Percentiles rank a stretch among this genome's conserved stretches.
Evolutionary conservation across 768 basidiomycete genomes (phyloP).

Genomic region (Hygrocybe punicea): DNA sequence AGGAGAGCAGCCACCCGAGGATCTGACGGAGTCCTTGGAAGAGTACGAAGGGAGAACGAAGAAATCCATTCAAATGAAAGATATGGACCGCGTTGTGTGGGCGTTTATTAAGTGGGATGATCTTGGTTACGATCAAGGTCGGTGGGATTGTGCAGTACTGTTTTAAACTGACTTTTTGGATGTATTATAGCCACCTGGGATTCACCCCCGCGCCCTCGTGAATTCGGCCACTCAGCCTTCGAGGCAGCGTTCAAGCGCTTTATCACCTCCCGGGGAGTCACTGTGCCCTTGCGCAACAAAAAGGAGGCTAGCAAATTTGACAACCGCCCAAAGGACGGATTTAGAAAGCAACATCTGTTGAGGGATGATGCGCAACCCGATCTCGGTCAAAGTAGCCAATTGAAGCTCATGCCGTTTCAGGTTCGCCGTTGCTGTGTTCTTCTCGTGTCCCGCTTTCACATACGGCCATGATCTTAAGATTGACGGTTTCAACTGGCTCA

Average conservation of each 20-base stretch:
- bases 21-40: slow-evolving; percentile 55
- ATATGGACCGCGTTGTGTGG: slow-evolving; percentile 68
- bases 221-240: slow-evolving; percentile 61
- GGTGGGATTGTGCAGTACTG: slow-evolving; percentile 19
- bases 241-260: slow-evolving; percentile 64
- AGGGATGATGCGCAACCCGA: slow-evolving; percentile 54
- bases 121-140: slow-evolving; percentile 89
- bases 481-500: slow-evolving; percentile 81
- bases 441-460: slow-evolving; percentile 6
- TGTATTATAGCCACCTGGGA: slow-evolving; percentile 79
- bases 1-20: slow-evolving; percentile 61
- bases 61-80: slow-evolving; percentile 41
- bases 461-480: slow-evolving; percentile 40
- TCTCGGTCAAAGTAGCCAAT: slow-evolving; percentile 59
- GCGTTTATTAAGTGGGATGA: slow-evolving; percentile 92
- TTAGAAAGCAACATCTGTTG: slow-evolving; percentile 44
- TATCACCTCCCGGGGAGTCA: slow-evolving; percentile 57
- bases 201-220: slow-evolving; percentile 66
- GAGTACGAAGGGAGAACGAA: slow-evolving; percentile 54
- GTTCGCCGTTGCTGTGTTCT: slow-evolving; percentile 31
- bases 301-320: slow-evolving; percentile 46
- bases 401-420: slow-evolving; percentile 87
- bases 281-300: slow-evolving; percentile 49
- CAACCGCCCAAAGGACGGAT: slow-evolving; percentile 54
- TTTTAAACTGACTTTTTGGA: slow-evolving; percentile 2